Base-by-base conservation (phyloP, 2,329 filamentous ascomycete genomes). In the Fusarium poae region DNA sequence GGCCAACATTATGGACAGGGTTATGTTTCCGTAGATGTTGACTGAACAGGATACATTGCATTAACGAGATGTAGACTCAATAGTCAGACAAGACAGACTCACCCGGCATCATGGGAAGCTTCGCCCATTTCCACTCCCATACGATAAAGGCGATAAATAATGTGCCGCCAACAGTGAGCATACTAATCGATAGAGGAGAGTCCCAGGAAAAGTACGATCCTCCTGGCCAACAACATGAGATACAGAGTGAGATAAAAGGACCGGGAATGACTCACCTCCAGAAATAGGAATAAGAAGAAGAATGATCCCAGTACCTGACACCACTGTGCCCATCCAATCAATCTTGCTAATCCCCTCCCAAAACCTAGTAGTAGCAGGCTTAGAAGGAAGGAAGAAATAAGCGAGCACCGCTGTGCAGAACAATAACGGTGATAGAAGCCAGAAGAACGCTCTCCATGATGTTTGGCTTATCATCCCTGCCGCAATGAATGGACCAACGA, bases 41-140 rank as follows among this genome's bases (percentile, higher is more conserved):
- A 57, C 52, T 55, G 3, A 2, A 37, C 4, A 37, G 1, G 6
- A 1, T 37, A 5, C 20, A 10, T 10, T n/a, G 6, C 35, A 20
- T 37, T 10, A 37, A 18, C 20, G 20, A n/a, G n/a, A n/a, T n/a
- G 18, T 9, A 5, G 9, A n/a, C n/a, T n/a, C n/a, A n/a, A n/a
- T n/a, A n/a, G n/a, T 9, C 5, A n/a, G 4, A 35, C 11, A n/a
- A 1, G 16, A 9, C 7, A 27, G 1, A 21, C 53, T 35, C n/a
- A 51, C 57, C 10, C 1, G 57, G 57, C 57, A 61, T 61, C 54
- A 61, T 61, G 1, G 57, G 57, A 51, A 61, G 57, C 1, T 61
- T 61, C 12, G 57, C 54, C 43, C 59, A 27, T 8, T 61, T 61
- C 57, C 57, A 61, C 20, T 61, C 57, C 43, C 55, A 61, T 6